phyloP scores from a whole-genome alignment of 2,329 filamentous ascomycete genomes.

The Fusarium concolor region DNA sequence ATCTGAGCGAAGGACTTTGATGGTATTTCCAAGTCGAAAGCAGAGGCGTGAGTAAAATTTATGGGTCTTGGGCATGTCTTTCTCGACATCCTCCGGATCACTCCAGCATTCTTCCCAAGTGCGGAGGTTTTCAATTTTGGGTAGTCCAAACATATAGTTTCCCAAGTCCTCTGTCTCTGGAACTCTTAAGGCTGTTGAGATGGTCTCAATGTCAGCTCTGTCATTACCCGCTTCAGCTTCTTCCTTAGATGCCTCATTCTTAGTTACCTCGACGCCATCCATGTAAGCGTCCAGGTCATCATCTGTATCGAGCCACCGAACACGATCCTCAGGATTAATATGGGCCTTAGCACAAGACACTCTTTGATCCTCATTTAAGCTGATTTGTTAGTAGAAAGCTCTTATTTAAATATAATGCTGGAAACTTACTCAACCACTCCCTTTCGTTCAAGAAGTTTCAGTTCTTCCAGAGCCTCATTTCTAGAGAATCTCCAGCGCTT shows the following conservation, averaged over 20 bases:
- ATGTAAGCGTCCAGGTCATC: slow-evolving; percentile 5
- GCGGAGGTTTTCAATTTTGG: slow-evolving; percentile 24
- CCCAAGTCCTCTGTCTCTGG: slow-evolving; percentile 17
- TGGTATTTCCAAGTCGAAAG: slow-evolving; percentile 55
- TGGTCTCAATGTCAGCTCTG: slow-evolving; percentile 13
- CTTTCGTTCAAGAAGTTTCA: slow-evolving; percentile 3
- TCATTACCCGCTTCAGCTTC: not conserved
- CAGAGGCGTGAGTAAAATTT: slow-evolving; percentile 48
- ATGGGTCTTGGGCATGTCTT: slow-evolving; percentile 15
- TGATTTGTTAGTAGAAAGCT: slow-evolving; percentile 12
- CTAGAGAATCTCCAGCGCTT: slow-evolving; percentile 41
- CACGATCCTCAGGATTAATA: slow-evolving; percentile 40
- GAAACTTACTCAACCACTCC: slow-evolving; percentile 30
- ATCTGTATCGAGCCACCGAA: slow-evolving; percentile 28
- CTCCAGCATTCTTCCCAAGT: slow-evolving; percentile 9
- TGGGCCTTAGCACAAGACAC: slow-evolving; percentile 1
- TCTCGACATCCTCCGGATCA: not conserved
- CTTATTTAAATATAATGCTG: not conserved
- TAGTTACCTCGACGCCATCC: not conserved
- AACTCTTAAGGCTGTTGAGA: slow-evolving; percentile 29
- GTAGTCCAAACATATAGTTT: slow-evolving; percentile 28
- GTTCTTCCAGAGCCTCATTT: slow-evolving; percentile 31
- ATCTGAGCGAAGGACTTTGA: slow-evolving; percentile 28
- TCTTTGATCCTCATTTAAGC: not conserved
- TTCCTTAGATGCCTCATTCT: not conserved